Base-by-base conservation (phyloP, 148 eudicot genomes). In the Fallopia convolvulus region DNA sequence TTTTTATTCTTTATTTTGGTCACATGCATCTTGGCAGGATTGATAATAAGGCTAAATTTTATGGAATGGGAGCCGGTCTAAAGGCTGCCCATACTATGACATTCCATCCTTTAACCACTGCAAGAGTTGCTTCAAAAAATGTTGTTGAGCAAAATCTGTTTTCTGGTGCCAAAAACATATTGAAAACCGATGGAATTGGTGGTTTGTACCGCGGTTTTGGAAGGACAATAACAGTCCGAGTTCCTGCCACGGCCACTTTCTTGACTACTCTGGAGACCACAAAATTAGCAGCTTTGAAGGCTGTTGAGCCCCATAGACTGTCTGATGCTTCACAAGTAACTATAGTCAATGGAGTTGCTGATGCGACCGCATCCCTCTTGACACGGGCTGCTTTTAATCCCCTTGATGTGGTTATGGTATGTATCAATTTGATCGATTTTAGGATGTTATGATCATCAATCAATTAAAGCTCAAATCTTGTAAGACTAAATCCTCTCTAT, bases 201-300 rank as follows among this genome's bases (percentile, higher is more conserved):
- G 97, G 98, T 83, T 87, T 92, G 70, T 94, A 92, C 82, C 84
- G 92, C 87, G 98, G 98, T 80, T 92, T 94, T 84, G 98, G 98
- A 40, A 92, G 93, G 13, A 97, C 92, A 26, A 85, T 94, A 26
- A 90, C 91, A 32, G 98, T 97, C 76, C 91, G 94, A 70, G 72
- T 94, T 75, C 98, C 97, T 33, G 83, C 94, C 46, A 87, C 95
- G 83, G 86, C 92, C 77, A 82, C 92, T 80, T 94, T 90, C 77
- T 90, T 92, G 60, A 92, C 97, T 46, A 89, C 93, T 79, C 83
- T 94, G 82, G 98, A 94, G 88, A 94, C 97, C 70, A 92, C 95
- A 72, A 94, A 94, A 85, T 88, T 85, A 70, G 92, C 93, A 58
- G 88, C 97, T 74, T 87, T 89, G 66, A 87, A 79, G 78, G 79